Percentiles rank a stretch among this genome's conserved stretches.
Evolutionary conservation across 257 asterid species (phyloP).

Genomic region (Petunia axillaris): DNA sequence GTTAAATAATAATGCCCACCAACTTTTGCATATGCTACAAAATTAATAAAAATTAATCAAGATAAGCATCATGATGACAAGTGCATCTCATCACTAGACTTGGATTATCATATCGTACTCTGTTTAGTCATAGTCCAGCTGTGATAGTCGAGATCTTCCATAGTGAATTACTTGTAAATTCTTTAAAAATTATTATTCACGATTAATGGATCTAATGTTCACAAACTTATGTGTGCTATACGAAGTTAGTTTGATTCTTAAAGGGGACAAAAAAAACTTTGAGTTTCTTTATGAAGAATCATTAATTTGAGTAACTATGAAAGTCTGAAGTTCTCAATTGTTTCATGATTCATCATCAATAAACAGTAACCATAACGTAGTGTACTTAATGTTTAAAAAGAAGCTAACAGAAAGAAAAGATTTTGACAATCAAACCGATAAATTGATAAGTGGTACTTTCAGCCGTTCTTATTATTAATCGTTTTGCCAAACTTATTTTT

Average conservation of each 20-base stretch:
- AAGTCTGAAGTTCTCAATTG: too few species aligned
- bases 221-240: not conserved
- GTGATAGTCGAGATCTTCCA: not conserved
- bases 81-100: not conserved
- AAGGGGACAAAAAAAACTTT: too few species aligned
- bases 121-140: not conserved
- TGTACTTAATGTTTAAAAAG: too few species aligned
- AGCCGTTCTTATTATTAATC: too few species aligned
- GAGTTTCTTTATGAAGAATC: not conserved
- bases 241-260: not conserved
- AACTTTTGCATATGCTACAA: not conserved
- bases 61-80: conserved; percentile 9
- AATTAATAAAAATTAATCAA: not conserved
- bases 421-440: too few species aligned
- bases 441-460: too few species aligned
- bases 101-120: not conserved
- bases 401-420: too few species aligned
- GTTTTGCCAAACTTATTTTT: too few species aligned
- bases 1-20: not conserved
- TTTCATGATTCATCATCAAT: too few species aligned
- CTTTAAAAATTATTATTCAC: not conserved
- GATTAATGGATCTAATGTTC: not conserved
- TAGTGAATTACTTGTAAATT: not conserved
- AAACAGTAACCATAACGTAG: too few species aligned
- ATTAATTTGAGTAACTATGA: too few species aligned